A percentile compares a stretch with the other conserved stretches of the same genome.
Conservation (phyloP, 169 alveolate species). For the Plasmodium falciparum region DNA sequence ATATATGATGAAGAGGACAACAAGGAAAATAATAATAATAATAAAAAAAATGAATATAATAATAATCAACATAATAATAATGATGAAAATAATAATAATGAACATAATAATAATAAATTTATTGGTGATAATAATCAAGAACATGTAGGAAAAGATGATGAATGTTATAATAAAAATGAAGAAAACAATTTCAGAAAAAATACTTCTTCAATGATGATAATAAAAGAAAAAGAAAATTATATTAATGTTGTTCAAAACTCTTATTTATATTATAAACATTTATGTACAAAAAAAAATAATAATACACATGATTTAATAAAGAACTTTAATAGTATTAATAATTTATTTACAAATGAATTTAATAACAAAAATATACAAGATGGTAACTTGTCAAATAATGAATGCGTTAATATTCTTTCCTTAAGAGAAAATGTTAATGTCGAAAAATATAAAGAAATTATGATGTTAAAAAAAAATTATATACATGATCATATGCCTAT, state of each 20-base stretch:
- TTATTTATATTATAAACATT: slow-evolving; percentile 47
- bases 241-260: slow-evolving; percentile 63
- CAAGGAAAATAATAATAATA: background rate
- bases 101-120: background rate
- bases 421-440: slow-evolving; percentile 59
- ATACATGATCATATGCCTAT: slow-evolving; percentile 76
- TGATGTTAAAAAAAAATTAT: slow-evolving; percentile 64
- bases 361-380: background rate
- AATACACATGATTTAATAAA: slow-evolving; percentile 10
- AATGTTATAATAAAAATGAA: background rate
- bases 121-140: background rate
- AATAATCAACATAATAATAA: background rate
- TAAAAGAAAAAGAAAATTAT: slow-evolving; percentile 19
- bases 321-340: background rate
- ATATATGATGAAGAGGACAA: slow-evolving; percentile 29
- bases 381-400: slow-evolving; percentile 16
- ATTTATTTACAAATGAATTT: background rate
- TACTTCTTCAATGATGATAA: background rate
- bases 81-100: background rate
- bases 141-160: background rate
- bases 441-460: slow-evolving; percentile 63
- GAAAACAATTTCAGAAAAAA: too few species aligned
- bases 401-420: slow-evolving; percentile 48
- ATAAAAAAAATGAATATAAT: background rate
- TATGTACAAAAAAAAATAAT: slow-evolving; percentile 52